Base-by-base conservation (phyloP, 2,329 filamentous ascomycete genomes). In the Cladophialophora chaetospira region DNA sequence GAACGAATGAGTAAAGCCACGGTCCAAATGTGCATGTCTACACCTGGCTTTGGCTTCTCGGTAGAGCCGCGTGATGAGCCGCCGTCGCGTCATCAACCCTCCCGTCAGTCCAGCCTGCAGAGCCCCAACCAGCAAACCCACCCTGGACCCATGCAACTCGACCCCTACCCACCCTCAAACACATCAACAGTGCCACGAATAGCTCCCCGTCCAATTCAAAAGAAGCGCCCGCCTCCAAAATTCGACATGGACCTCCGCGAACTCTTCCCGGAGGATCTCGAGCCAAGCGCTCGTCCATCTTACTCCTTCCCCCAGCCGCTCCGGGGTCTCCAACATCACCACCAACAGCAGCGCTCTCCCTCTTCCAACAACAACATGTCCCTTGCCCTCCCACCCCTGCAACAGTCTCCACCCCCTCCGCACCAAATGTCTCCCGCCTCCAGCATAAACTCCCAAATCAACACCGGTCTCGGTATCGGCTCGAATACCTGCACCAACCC, bases 1-100 rank as follows among this genome's bases (percentile, higher is more conserved):
- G 90, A 96, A 66, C 85, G 93, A 35, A 97, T 96, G 77, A 92
- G 90, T 67, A 96, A 94, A 75, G 92, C 92, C 8, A 97, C 93
- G 0, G 88, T 97, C 47, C 90, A 93, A 69, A 97, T 97, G 92
- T 91, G 89, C 65, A 87, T 92, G 70, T 89, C 88, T 1, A 93
- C 88, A 1, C 92, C 88, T 15, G 90, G 90, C 0, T 95, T 95
- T 63, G 89, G 89, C 28, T 72, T 65, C 26, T 64, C 62, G 8
- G 33, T 40, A 10, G 59, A 64, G n/a, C 36, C 35, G 4, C 57
- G 51, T 10, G 53, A 53, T 15, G 58, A 61, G 23, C 26, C 26
- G 10, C 48, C 26, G 23, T 25, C 55, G 21, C 54, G 57, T 51
- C 50, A 63, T 49, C 69, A 62, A 61, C 71, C 67, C 51, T 67